Conservation (phyloP, 2,329 filamentous ascomycete genomes). For the Microdochium paspali region DNA sequence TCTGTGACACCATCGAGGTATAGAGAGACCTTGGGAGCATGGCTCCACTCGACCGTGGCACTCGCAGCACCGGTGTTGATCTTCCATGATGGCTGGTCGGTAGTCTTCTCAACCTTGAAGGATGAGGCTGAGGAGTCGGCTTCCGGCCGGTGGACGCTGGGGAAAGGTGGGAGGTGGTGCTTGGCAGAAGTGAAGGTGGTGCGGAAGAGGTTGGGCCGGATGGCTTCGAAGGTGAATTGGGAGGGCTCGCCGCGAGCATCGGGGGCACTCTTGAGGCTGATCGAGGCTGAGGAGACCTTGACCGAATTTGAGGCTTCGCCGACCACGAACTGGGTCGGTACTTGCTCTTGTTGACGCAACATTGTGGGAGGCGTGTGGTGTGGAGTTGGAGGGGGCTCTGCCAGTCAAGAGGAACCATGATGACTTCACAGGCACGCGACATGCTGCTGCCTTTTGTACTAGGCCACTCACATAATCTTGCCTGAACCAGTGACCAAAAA, state of each 20-base stretch:
- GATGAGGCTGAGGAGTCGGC: conserved; percentile 21
- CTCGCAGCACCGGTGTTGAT: conserved; percentile 38
- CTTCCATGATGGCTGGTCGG: conserved; percentile 22
- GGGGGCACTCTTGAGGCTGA: conserved; percentile 32
- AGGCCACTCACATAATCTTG: not conserved
- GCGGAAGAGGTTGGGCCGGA: conserved; percentile 55
- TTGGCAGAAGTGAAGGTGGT: conserved; percentile 54
- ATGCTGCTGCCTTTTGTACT: not conserved
- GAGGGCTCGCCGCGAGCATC: conserved; percentile 26
- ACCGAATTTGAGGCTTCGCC: conserved; percentile 2
- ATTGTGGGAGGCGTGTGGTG: conserved; percentile 8
- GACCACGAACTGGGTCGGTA: conserved; percentile 15
- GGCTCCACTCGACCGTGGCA: conserved; percentile 49
- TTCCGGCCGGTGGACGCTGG: conserved; percentile 41
- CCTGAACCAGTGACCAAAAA: not conserved
- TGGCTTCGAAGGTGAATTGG: conserved; percentile 52
- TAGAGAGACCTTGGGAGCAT: conserved; percentile 48
- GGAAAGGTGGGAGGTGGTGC: conserved; percentile 57
- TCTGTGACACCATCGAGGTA: conserved; percentile 35
- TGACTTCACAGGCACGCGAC: not conserved
- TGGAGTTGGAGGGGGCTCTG: not conserved
- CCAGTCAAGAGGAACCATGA: too few relatives aligned
- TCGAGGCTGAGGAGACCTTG: conserved; percentile 7
- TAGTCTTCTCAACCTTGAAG: conserved; percentile 19
- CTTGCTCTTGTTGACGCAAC: conserved; percentile 12